phyloP scores from a whole-genome alignment of 208 protist genomes.

The Leptomonas pyrrhocoris region DNA sequence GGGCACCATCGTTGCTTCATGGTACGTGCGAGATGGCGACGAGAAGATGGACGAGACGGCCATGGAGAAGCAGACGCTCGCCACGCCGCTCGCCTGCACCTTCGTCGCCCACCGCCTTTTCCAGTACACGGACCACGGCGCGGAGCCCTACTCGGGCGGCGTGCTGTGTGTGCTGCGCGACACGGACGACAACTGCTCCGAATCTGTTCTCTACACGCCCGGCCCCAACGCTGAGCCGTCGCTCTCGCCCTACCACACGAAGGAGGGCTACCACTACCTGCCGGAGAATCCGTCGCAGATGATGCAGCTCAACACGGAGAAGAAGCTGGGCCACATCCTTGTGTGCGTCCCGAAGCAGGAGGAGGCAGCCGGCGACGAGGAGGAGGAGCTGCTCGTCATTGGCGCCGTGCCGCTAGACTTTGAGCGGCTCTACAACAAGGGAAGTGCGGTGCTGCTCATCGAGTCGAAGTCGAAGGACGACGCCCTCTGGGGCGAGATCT shows the following conservation, averaged over 20 bases:
- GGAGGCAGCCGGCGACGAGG: conserved; percentile 50
- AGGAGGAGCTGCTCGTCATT: conserved; percentile 88
- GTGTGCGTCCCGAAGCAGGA: conserved; percentile 82
- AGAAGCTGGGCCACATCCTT: conserved; percentile 88
- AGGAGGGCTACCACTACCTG: conserved; percentile 86
- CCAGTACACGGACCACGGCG: conserved; percentile 90
- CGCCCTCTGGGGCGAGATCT: conserved; percentile 86
- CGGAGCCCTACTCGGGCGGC: conserved; percentile 63
- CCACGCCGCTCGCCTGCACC: conserved; percentile 67
- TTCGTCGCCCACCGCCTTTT: conserved; percentile 87
- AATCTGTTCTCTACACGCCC: conserved; percentile 73
- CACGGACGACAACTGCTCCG: conserved; percentile 89
- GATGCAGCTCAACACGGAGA: conserved; percentile 86
- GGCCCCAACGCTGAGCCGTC: conserved; percentile 57
- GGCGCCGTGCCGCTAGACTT: conserved; percentile 88
- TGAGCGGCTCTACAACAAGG: conserved; percentile 79
- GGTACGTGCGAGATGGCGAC: conserved; percentile 79
- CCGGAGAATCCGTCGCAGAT: conserved; percentile 78
- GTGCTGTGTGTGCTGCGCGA: conserved; percentile 88
- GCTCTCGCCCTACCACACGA: conserved; percentile 76
- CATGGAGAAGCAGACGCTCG: conserved; percentile 68
- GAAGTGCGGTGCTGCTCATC: conserved; percentile 81
- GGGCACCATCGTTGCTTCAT: conserved; percentile 78
- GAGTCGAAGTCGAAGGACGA: conserved; percentile 90
- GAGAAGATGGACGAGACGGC: conserved; percentile 57